Conservation (phyloP, 139 green algal species). For the Gonium pectorale region DNA sequence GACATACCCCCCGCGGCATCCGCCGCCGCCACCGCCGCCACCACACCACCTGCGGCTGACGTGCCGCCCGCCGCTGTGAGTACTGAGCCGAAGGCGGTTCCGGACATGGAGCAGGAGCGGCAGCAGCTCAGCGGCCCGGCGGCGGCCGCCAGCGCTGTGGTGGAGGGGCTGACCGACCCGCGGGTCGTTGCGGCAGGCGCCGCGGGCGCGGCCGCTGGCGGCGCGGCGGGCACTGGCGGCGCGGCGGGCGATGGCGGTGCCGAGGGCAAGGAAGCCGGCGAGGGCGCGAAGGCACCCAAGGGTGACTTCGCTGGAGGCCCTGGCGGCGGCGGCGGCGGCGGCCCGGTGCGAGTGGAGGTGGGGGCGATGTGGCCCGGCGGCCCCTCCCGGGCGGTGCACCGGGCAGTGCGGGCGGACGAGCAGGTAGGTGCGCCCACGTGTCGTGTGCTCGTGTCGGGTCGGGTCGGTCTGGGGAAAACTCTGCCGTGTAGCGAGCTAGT, state of each 20-base stretch:
- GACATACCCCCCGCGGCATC: not conserved
- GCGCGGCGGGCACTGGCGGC: not conserved
- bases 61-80: too few species aligned
- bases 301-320: not conserved
- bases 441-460: too few species aligned
- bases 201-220: not conserved
- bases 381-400: not conserved
- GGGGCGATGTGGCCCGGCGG: conserved; percentile 23
- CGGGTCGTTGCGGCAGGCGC: not conserved
- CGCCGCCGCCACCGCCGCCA: not conserved
- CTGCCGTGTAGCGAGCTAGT: too few species aligned
- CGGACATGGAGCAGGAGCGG: not conserved
- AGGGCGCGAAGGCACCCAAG: not conserved
- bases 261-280: too few species aligned
- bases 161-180: not conserved
- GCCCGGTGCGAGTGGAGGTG: conserved; percentile 19
- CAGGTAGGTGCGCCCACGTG: too few species aligned
- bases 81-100: too few species aligned
- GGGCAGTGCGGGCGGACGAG: not conserved
- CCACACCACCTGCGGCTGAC: not conserved
- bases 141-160: not conserved
- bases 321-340: not conserved
- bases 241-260: too few species aligned
- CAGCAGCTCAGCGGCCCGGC: not conserved
- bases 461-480: too few species aligned